A percentile compares a stretch with the other conserved stretches of the same genome.
Evolutionary conservation across 2,329 filamentous ascomycete species (phyloP).

Genomic region (Xylariaceae sp.): DNA sequence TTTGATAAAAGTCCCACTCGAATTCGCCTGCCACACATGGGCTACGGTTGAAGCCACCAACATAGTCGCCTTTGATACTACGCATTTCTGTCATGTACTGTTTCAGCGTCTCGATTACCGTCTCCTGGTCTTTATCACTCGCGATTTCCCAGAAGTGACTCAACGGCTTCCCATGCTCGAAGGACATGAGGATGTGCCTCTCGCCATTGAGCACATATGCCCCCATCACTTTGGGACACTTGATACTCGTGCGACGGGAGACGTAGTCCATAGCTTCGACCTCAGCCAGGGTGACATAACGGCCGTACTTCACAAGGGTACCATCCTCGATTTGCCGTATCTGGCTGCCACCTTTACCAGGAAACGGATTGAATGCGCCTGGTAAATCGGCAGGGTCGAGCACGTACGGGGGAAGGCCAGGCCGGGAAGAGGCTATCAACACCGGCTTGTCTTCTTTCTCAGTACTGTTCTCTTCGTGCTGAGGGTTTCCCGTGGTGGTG

Average conservation of each 20-base stretch:
- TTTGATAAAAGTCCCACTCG: conserved; percentile 3
- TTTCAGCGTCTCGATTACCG: conserved; percentile 4
- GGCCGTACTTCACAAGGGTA: conserved; percentile 5
- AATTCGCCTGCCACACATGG: conserved; percentile 4
- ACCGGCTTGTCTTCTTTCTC: too few relatives aligned
- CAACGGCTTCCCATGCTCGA: conserved; percentile 3
- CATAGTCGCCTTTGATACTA: conserved; percentile 6
- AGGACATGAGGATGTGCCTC: conserved; percentile 8
- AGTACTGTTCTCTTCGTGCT: too few relatives aligned
- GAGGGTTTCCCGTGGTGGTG: too few relatives aligned
- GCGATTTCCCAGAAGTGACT: conserved; percentile 5
- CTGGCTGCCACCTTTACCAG: neutral
- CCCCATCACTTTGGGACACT: conserved; percentile 8
- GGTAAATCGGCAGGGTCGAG: conserved; percentile 4
- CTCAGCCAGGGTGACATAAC: conserved; percentile 3
- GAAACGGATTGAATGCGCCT: conserved; percentile 4
- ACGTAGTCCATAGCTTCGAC: conserved; percentile 6
- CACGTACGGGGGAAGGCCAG: conserved; percentile 7
- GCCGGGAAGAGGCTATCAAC: too few relatives aligned
- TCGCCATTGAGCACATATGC: conserved; percentile 5
- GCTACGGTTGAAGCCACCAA: conserved; percentile 7
- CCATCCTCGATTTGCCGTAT: conserved; percentile 8
- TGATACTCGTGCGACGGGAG: conserved; percentile 3
- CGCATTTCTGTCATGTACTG: conserved; percentile 6
- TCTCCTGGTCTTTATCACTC: conserved; percentile 4